phyloP scores from a whole-genome alignment of 495 filamentous ascomycete species.

The Tricharina praecox region DNA sequence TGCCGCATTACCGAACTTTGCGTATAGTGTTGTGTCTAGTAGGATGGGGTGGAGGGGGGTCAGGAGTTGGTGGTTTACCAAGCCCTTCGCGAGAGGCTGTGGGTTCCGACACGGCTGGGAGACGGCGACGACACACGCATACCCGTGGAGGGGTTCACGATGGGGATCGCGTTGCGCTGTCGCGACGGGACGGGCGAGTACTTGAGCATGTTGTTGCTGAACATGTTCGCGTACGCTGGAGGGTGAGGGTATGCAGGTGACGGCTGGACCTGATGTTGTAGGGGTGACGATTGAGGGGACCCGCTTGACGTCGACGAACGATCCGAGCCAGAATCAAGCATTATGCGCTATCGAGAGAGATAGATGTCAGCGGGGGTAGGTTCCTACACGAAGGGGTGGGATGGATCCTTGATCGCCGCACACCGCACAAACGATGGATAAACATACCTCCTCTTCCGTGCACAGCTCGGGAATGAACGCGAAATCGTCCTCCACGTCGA shows the following conservation, averaged over 20 bases:
- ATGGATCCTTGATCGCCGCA: no score
- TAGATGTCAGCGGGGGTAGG: neutral
- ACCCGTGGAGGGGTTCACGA: conserved; percentile 90
- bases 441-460: conserved; percentile 90
- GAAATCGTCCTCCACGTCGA: conserved; percentile 92
- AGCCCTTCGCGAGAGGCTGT: conserved; percentile 21
- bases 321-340: conserved; percentile 82
- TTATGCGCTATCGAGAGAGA: conserved; percentile 45
- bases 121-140: conserved; percentile 68
- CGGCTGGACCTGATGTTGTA: conserved; percentile 60
- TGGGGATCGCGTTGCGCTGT: conserved; percentile 89
- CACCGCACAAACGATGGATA: neutral
- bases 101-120: conserved; percentile 19
- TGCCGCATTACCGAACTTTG: conserved; percentile 16
- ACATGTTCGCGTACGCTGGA: conserved; percentile 23
- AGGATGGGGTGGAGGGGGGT: conserved; percentile 10
- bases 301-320: conserved; percentile 86
- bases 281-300: conserved; percentile 80
- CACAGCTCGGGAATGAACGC: conserved; percentile 88
- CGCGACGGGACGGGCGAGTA: conserved; percentile 48
- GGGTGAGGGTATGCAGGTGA: conserved; percentile 26
- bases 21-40: conserved; percentile 4
- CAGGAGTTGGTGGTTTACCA: conserved; percentile 16
- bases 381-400: no score
- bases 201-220: conserved; percentile 22